Percentiles rank a stretch among this genome's conserved stretches.
Evolutionary conservation across 306 rosid species (phyloP).

Genomic region (Fagus sylvatica): DNA sequence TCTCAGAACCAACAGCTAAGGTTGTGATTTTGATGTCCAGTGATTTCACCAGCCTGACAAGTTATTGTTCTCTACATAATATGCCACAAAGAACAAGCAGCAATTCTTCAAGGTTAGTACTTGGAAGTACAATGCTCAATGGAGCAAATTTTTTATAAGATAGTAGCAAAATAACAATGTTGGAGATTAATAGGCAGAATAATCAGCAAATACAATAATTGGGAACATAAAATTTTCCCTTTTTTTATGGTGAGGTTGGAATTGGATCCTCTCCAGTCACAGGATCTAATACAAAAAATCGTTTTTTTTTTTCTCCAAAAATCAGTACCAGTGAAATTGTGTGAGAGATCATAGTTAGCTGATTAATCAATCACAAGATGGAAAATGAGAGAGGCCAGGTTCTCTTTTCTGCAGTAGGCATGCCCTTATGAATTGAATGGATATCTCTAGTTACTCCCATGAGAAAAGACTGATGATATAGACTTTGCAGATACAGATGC

Average conservation of each 20-base stretch:
- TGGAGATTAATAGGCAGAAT: neutral
- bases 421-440: conserved; percentile 18
- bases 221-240: neutral
- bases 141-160: neutral
- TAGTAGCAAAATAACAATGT: neutral
- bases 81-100: neutral
- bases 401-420: conserved; percentile 5
- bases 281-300: too few species aligned
- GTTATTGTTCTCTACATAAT: neutral
- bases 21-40: too few species aligned
- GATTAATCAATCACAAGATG: conserved; percentile 4
- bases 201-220: neutral
- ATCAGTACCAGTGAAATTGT: too few species aligned
- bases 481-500: conserved; percentile 46
- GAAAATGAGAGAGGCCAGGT: neutral
- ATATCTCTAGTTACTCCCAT: conserved; percentile 39
- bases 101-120: neutral
- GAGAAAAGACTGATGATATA: conserved; percentile 47
- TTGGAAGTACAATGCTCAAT: neutral
- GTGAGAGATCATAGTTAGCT: neutral
- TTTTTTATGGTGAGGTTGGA: neutral
- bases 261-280: neutral
- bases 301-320: too few species aligned
- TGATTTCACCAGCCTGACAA: too few species aligned
- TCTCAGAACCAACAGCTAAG: too few species aligned